phyloP scores from a whole-genome alignment of 495 filamentous ascomycete genomes.

The Penicillium robsamsonii region DNA sequence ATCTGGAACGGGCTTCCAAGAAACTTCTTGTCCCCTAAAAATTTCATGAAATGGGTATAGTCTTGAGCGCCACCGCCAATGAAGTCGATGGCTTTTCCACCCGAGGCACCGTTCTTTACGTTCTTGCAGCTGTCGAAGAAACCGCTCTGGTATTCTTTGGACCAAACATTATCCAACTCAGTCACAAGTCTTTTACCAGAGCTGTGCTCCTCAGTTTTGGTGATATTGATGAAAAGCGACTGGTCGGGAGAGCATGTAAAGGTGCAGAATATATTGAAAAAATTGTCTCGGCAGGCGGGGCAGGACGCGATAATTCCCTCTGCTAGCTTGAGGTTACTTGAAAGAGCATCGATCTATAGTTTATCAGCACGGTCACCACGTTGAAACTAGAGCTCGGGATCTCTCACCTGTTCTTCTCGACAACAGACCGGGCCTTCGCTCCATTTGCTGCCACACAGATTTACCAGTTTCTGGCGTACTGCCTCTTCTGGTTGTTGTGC shows the following conservation, averaged over 20 bases:
- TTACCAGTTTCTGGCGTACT: constrained; percentile 72
- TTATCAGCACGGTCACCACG: constrained; percentile 1
- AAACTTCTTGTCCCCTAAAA: constrained; percentile 87
- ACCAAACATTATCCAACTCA: constrained; percentile 87
- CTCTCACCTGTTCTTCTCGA: constrained; percentile 67
- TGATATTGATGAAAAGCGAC: constrained; percentile 92
- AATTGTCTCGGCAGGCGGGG: constrained; percentile 94
- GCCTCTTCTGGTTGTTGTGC: constrained; percentile 69
- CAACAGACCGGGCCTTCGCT: constrained; percentile 80
- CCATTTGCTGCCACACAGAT: constrained; percentile 86
- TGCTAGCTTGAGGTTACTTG: constrained; percentile 79
- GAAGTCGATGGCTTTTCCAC: constrained; percentile 86
- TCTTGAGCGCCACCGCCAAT: constrained; percentile 95
- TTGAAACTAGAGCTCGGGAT: neutral
- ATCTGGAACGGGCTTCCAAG: constrained; percentile 94
- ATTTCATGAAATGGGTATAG: constrained; percentile 78
- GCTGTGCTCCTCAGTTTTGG: constrained; percentile 61
- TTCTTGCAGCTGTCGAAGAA: constrained; percentile 98
- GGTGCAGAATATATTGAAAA: constrained; percentile 95
- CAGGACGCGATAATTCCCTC: constrained; percentile 86
- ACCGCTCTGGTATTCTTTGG: constrained; percentile 77
- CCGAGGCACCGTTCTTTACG: constrained; percentile 93
- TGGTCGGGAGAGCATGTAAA: constrained; percentile 98
- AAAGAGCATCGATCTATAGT: constrained; percentile 67
- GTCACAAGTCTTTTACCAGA: constrained; percentile 72